phyloP scores from a whole-genome alignment of 2,329 filamentous ascomycete species.

The Fusarium concolor region DNA sequence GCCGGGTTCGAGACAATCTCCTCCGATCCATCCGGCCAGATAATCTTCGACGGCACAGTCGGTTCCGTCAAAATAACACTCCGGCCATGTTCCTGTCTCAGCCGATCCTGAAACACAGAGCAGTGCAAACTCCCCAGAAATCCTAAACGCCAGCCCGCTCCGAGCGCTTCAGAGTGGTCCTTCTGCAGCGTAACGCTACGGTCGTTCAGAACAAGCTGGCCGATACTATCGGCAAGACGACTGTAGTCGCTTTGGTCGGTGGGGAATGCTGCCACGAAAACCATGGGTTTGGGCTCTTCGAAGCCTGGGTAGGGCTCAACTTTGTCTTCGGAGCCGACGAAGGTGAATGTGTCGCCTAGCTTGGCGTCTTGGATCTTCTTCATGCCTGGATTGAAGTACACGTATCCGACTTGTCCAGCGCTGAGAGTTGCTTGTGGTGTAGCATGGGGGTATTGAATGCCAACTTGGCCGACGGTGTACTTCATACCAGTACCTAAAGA shows the following conservation, averaged over 20 bases:
- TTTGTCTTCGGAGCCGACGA: constrained; percentile 76
- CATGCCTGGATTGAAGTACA: constrained; percentile 99
- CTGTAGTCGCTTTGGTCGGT: constrained; percentile 89
- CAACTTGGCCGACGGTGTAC: constrained; percentile 95
- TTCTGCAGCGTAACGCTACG: constrained; percentile 94
- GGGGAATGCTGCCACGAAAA: constrained; percentile 96
- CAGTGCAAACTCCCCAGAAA: constrained; percentile 98
- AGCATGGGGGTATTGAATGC: constrained; percentile 93
- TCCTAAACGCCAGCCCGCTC: constrained; percentile 92
- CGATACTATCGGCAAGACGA: constrained; percentile 92
- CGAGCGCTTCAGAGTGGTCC: constrained; percentile 92
- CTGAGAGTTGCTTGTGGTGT: constrained; percentile 83
- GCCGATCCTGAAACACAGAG: constrained; percentile 97
- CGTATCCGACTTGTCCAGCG: constrained; percentile 94
- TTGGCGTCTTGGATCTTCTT: constrained; percentile 96
- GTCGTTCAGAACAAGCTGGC: constrained; percentile 93
- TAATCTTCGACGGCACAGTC: constrained; percentile 89
- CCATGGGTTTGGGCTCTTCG: constrained; percentile 98
- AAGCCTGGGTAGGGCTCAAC: constrained; percentile 91
- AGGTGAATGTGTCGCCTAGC: constrained; percentile 94
- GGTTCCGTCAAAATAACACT: constrained; percentile 98
- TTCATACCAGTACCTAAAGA: constrained; percentile 90
- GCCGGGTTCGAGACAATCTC: constrained; percentile 86
- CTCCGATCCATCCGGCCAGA: constrained; percentile 82
- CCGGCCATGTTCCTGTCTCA: constrained; percentile 93